Percentiles rank a stretch among this genome's conserved stretches.
Evolutionary conservation across 768 basidiomycete genomes (phyloP).

Genomic region (Lentinus tigrinus): DNA sequence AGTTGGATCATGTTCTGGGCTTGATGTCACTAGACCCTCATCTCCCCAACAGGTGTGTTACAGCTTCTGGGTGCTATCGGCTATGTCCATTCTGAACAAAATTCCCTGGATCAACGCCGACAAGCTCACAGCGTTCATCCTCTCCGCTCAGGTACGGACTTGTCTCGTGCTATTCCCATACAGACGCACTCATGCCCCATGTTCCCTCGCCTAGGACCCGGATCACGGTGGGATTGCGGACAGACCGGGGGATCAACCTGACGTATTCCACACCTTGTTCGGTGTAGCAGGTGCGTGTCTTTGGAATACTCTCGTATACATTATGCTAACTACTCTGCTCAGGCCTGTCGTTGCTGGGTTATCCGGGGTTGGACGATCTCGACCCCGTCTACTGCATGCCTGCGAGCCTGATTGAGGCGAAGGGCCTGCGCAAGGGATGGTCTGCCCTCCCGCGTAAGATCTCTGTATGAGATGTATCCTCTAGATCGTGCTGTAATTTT

Average conservation of each 20-base stretch:
- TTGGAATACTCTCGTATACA: not conserved
- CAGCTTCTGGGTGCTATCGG: constrained; percentile 93
- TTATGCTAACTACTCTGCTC: not conserved
- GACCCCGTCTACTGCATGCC: constrained; percentile 99
- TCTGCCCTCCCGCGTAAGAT: constrained; percentile 45
- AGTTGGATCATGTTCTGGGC: constrained; percentile 27
- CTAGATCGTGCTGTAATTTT: constrained; percentile 1
- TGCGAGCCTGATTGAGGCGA: constrained; percentile 62
- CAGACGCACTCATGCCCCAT: not conserved
- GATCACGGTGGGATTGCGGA: constrained; percentile 95
- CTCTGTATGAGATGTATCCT: constrained; percentile 1
- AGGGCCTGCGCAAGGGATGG: constrained; percentile 71
- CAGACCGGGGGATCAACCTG: constrained; percentile 87
- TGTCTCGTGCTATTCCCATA: not conserved
- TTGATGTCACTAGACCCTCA: not conserved
- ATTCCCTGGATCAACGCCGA: constrained; percentile 85
- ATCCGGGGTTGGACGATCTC: constrained; percentile 77
- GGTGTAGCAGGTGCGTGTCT: constrained; percentile 71
- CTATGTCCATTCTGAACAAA: constrained; percentile 80
- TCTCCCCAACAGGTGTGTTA: constrained; percentile 79
- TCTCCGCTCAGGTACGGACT: constrained; percentile 75
- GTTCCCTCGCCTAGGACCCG: constrained; percentile 54
- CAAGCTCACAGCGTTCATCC: constrained; percentile 77
- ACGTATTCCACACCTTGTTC: constrained; percentile 97
- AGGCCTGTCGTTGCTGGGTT: constrained; percentile 89